Conservation (phyloP, 1,284 basidiomycete genomes). For the Jaminaea rosea region DNA sequence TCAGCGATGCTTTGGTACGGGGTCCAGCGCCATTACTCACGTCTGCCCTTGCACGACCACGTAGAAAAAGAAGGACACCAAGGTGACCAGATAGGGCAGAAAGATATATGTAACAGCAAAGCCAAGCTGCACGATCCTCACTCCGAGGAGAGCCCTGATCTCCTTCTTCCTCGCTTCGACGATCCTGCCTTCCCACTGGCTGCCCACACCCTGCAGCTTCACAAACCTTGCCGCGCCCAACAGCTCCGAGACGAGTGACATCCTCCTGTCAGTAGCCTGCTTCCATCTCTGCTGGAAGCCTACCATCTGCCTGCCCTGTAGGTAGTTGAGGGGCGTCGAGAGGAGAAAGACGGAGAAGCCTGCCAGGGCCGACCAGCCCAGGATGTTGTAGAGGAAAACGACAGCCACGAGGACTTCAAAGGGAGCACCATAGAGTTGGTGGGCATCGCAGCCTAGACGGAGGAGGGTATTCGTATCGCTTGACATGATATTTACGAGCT, state of each 20-base stretch:
- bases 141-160: slow-evolving; percentile 3
- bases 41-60: neutral
- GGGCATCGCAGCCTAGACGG: slow-evolving; percentile 50
- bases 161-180: slow-evolving; percentile 10
- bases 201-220: slow-evolving; percentile 50
- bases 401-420: slow-evolving; percentile 51
- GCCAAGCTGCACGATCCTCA: slow-evolving; percentile 3
- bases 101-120: slow-evolving; percentile 13
- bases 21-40: no score
- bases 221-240: slow-evolving; percentile 64
- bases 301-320: neutral
- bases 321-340: slow-evolving; percentile 16
- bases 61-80: slow-evolving; percentile 23
- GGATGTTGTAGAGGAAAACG: slow-evolving; percentile 22
- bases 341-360: slow-evolving; percentile 16
- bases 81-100: slow-evolving; percentile 18
- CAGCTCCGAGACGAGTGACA: slow-evolving; percentile 75
- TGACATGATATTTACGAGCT: slow-evolving; percentile 52
- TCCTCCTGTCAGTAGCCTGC: slow-evolving; percentile 69
- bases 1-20: no score
- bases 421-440: slow-evolving; percentile 59
- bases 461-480: slow-evolving; percentile 43
- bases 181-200: slow-evolving; percentile 14
- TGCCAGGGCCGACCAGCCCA: slow-evolving; percentile 22
- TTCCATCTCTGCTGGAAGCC: slow-evolving; percentile 62